Evolutionary conservation across 176 grass and related monocot species (phyloP).

Genomic region (Coix lacrymajobi): DNA sequence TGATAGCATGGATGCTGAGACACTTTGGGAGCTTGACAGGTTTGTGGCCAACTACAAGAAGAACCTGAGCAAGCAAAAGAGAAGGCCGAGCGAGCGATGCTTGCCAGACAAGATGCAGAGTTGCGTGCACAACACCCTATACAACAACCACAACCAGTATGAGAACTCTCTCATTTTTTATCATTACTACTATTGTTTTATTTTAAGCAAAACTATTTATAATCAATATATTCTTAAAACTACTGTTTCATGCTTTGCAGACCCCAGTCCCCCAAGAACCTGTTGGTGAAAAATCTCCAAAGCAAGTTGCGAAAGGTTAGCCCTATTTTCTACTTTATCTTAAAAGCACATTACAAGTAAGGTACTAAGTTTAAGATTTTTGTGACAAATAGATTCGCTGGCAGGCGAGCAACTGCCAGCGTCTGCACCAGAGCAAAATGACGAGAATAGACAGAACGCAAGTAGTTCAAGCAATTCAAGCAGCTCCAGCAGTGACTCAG

Average conservation of each 20-base stretch:
- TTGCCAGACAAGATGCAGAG: slow-evolving; percentile 56
- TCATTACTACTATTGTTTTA: not conserved
- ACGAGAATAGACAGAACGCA: slow-evolving; percentile 45
- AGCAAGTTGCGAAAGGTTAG: slow-evolving; percentile 11
- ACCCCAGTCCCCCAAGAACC: slow-evolving; percentile 18
- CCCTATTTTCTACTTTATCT: slow-evolving; percentile 1
- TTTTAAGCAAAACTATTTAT: not conserved
- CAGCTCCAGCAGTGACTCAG: slow-evolving; percentile 86
- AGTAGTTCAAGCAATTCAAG: slow-evolving; percentile 78
- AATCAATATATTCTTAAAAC: not conserved
- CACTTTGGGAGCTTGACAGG: slow-evolving; percentile 95
- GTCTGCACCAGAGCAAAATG: slow-evolving; percentile 37
- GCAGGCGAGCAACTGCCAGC: slow-evolving; percentile 19
- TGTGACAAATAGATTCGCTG: slow-evolving; percentile 8
- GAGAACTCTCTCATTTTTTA: not conserved
- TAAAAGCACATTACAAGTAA: slow-evolving; percentile 9
- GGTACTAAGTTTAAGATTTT: not conserved
- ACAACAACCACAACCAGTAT: slow-evolving; percentile 52
- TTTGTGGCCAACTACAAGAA: slow-evolving; percentile 98
- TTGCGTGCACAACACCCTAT: slow-evolving; percentile 29
- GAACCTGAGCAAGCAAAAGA: slow-evolving; percentile 91
- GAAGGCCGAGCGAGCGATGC: slow-evolving; percentile 81
- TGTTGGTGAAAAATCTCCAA: slow-evolving; percentile 41
- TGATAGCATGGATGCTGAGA: slow-evolving; percentile 94
- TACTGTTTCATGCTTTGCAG: slow-evolving; percentile 24